Percentiles rank a stretch among this genome's conserved stretches.
Evolutionary conservation across 495 filamentous ascomycete species (phyloP).

Genomic region (Penicillium verhagenii): DNA sequence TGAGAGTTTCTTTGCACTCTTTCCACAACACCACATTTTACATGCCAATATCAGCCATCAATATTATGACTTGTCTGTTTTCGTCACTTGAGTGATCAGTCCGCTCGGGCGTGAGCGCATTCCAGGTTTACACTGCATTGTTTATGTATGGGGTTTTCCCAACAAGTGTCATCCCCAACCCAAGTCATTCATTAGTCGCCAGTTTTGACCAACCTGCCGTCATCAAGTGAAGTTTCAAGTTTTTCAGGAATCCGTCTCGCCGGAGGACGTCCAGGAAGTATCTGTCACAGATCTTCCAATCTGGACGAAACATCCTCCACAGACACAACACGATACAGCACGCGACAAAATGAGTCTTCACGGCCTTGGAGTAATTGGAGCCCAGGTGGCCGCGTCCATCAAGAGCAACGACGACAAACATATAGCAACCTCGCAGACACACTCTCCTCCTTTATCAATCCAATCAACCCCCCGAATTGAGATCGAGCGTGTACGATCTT

Average conservation of each 20-base stretch:
- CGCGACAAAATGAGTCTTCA: constrained; percentile 25
- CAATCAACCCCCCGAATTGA: constrained; percentile 21
- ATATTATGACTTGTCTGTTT: constrained; percentile 1
- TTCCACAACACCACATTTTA: too few species aligned
- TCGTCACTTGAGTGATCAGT: constrained; percentile 17
- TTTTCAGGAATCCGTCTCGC: constrained; percentile 10
- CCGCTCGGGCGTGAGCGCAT: constrained; percentile 27
- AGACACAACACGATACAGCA: not conserved
- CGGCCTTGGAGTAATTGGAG: constrained; percentile 33
- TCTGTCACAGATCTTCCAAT: constrained; percentile 15
- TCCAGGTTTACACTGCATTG: constrained; percentile 28
- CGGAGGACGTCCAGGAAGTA: constrained; percentile 5
- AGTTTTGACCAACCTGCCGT: constrained; percentile 4
- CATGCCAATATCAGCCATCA: not conserved
- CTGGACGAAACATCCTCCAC: not conserved
- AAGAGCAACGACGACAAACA: constrained; percentile 26
- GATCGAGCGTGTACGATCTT: constrained; percentile 7
- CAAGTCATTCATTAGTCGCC: constrained; percentile 14
- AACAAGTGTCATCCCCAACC: constrained; percentile 17
- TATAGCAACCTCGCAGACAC: constrained; percentile 11
- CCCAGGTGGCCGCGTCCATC: constrained; percentile 30
- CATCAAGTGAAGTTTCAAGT: constrained; percentile 7
- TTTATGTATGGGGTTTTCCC: constrained; percentile 30
- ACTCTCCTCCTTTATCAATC: constrained; percentile 14
- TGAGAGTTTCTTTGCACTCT: too few species aligned